These are phyloP conservation scores for Histomonas meleagridis DNA, from an alignment of 208 protist species.

Conservation along the genomic window DNA sequence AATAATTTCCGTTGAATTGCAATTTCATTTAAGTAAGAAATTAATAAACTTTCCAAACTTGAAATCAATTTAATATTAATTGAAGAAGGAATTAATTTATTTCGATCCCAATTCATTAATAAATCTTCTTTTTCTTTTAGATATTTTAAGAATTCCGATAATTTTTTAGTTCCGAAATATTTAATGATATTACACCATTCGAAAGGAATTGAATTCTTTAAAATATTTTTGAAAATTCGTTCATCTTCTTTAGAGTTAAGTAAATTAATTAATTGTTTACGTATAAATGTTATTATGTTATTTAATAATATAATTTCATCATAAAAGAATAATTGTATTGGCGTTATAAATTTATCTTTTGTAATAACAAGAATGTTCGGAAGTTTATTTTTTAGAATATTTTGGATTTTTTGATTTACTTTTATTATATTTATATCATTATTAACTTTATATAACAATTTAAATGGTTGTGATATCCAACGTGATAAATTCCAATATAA, in stretches of 20 bases:
- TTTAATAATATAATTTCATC: not conserved
- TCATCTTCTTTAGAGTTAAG: too few relatives aligned
- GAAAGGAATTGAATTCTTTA: too few relatives aligned
- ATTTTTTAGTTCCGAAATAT: not conserved
- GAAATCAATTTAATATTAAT: not conserved
- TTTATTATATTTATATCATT: not conserved
- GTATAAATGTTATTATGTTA: too few relatives aligned
- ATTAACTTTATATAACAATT: not conserved
- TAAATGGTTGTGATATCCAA: not conserved
- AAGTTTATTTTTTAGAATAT: not conserved
- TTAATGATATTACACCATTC: not conserved
- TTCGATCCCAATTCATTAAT: not conserved
- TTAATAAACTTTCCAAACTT: not conserved
- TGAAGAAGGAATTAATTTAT: not conserved
- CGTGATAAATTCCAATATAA: not conserved
- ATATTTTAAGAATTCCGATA: not conserved
- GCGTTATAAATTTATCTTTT: not conserved
- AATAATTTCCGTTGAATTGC: not conserved
- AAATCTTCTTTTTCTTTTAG: not conserved
- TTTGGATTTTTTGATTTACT: not conserved
- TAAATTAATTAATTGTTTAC: too few relatives aligned
- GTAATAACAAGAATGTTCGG: not conserved
- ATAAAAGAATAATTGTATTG: not conserved
- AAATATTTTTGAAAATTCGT: too few relatives aligned
- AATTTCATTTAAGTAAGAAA: not conserved